Percentiles rank a stretch among this genome's conserved stretches.
phyloP scores from a whole-genome alignment of 257 asterid species.

The Solanum megistacrolobum region DNA sequence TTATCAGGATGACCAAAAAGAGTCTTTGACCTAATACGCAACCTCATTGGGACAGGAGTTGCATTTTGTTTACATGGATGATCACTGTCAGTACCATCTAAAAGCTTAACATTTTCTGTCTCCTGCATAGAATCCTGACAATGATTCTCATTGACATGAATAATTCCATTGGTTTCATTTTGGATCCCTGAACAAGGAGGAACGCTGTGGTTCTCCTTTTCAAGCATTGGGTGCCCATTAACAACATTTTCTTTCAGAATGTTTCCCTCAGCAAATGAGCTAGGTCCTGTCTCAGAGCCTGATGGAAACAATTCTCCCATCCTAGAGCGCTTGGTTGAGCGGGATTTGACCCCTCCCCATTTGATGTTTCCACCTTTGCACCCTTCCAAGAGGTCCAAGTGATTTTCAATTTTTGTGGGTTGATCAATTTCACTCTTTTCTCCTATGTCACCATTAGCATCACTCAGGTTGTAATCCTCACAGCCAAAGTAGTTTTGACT shows the following conservation, averaged over 20 bases:
- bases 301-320: conserved; percentile 42
- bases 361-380: conserved; percentile 51
- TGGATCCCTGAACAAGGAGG: conserved; percentile 27
- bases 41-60: conserved; percentile 37
- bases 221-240: conserved; percentile 23
- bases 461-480: conserved; percentile 14
- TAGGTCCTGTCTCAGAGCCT: conserved; percentile 26
- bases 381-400: conserved; percentile 65
- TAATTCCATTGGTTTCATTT: conserved; percentile 23
- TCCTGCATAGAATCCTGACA: conserved; percentile 12
- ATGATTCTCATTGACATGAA: conserved; percentile 17
- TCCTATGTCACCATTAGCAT: conserved; percentile 25
- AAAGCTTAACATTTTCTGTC: conserved; percentile 14
- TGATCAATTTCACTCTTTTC: conserved; percentile 24
- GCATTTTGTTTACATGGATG: conserved; percentile 30
- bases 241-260: conserved; percentile 26
- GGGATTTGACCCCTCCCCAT: conserved; percentile 90
- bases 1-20: conserved; percentile 33
- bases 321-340: conserved; percentile 70
- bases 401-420: conserved; percentile 20
- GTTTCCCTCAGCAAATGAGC: conserved; percentile 29
- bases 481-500: conserved; percentile 10
- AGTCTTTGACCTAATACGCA: conserved; percentile 52
- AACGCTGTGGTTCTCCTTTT: conserved; percentile 16
- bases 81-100: conserved; percentile 23